These are phyloP conservation scores for Cymbopogon flexuosus DNA, from an alignment of 202 grass and related monocot species.

Conservation along the genomic window DNA sequence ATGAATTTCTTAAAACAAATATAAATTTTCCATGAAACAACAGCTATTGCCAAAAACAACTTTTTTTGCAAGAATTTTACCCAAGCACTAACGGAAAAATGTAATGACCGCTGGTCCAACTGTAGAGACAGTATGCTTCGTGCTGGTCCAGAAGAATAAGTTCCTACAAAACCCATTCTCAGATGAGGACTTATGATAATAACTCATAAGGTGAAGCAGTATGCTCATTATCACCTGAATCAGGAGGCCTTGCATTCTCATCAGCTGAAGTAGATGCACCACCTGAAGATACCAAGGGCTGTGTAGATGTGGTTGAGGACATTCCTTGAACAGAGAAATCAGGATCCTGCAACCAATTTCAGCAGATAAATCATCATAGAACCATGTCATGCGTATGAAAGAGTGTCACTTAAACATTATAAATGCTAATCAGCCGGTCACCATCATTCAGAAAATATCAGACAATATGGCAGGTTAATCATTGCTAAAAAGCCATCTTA, in stretches of 20 bases:
- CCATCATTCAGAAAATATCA: not conserved
- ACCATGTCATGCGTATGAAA: not conserved
- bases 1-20: not conserved
- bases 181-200: not conserved
- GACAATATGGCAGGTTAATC: not conserved
- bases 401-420: not conserved
- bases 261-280: constrained; percentile 48
- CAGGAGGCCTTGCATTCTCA: constrained; percentile 52
- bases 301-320: constrained; percentile 53
- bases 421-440: not conserved
- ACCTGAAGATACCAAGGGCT: constrained; percentile 41
- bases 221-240: constrained; percentile 53
- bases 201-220: not conserved
- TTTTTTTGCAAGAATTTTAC: constrained; percentile 38
- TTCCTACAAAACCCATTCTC: constrained; percentile 48
- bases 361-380: constrained; percentile 21
- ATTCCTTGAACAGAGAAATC: constrained; percentile 63
- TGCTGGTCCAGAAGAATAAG: constrained; percentile 40
- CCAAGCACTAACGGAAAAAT: constrained; percentile 34
- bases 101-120: constrained; percentile 59
- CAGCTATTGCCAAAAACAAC: not conserved
- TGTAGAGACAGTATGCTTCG: constrained; percentile 48
- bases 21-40: constrained; percentile 13
- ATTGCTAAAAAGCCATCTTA: not conserved
- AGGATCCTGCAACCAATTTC: constrained; percentile 49